These are phyloP conservation scores for Rhytidiadelphus loreus DNA, from an alignment of 225 moss, liverwort and hornwort species.

Conservation along the genomic window DNA sequence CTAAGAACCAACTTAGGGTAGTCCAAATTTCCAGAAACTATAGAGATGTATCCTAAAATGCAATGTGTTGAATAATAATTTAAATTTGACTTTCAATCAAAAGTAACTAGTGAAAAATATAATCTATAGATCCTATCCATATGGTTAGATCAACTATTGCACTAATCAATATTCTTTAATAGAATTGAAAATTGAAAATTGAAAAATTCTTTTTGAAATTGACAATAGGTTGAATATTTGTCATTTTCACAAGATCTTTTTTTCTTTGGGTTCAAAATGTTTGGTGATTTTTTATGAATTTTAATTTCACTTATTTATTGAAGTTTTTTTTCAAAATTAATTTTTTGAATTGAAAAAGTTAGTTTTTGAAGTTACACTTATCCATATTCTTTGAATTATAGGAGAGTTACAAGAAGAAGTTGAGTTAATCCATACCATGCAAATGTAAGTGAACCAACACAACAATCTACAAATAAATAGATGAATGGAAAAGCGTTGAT, in stretches of 20 bases:
- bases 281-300: background rate
- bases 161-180: no score
- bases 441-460: background rate
- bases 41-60: background rate
- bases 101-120: no score
- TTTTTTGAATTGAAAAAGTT: background rate
- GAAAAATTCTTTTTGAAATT: no score
- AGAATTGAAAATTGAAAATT: no score
- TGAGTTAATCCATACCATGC: fast-evolving
- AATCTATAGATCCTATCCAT: no score
- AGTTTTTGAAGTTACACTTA: background rate
- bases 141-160: fast-evolving
- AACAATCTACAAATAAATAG: background rate
- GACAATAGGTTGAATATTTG: no score
- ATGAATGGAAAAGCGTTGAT: background rate
- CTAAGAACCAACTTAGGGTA: no score
- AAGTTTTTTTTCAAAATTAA: background rate
- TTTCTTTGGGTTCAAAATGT: background rate
- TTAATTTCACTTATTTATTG: background rate
- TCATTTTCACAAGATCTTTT: background rate
- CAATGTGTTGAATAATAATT: background rate
- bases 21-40: no score
- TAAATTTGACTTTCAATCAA: fast-evolving
- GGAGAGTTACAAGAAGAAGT: background rate
- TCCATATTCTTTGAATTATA: fast-evolving